Evolutionary conservation across 2,329 filamentous ascomycete genomes (phyloP).

Genomic region (Pseudogymnoascus sp.): DNA sequence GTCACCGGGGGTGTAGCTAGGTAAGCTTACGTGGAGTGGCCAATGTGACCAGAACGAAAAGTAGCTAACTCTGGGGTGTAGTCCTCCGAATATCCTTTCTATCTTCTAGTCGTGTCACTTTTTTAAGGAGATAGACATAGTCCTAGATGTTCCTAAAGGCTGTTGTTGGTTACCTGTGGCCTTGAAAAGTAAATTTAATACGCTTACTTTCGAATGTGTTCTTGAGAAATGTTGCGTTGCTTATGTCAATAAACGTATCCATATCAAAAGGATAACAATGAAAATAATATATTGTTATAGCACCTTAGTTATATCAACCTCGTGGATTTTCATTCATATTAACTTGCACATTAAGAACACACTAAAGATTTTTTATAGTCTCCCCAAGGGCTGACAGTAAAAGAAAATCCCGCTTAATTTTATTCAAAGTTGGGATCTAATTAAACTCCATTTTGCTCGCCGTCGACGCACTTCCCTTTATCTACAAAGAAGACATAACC

Average conservation of each 20-base stretch:
- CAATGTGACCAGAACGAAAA: neutral
- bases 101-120: neutral
- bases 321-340: neutral
- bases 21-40: neutral
- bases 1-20: constrained; percentile 16
- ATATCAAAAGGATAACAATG: neutral
- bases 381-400: neutral
- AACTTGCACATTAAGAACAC: neutral
- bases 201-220: neutral
- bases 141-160: neutral
- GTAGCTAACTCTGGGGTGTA: neutral
- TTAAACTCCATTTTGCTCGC: no score
- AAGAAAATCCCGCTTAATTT: neutral
- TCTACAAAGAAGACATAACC: constrained; percentile 39
- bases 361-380: neutral
- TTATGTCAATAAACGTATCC: neutral
- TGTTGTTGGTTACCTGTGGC: neutral
- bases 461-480: no score
- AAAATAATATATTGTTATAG: neutral
- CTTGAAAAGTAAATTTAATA: neutral
- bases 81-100: neutral
- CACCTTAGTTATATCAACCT: neutral
- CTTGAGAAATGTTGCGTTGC: neutral
- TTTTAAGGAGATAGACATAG: neutral
- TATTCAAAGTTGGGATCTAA: neutral